Evolutionary conservation across 179 eudicot genomes (phyloP).

Genomic region (Spergularia azorica): DNA sequence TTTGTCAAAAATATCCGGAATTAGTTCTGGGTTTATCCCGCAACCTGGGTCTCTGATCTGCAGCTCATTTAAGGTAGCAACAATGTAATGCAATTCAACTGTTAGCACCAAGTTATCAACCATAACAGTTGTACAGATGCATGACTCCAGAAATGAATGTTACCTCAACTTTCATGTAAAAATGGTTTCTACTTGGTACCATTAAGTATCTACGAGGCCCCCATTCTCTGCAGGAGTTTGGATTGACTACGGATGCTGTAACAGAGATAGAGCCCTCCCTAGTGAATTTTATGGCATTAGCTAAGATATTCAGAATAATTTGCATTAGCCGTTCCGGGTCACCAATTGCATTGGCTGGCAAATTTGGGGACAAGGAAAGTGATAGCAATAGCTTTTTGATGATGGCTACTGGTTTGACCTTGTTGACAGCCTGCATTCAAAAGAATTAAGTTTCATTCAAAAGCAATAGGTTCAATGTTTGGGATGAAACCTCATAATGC

Average conservation of each 20-base stretch:
- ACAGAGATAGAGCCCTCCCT: conserved; percentile 57
- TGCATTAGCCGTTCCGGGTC: conserved; percentile 65
- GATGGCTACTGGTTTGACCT: conserved; percentile 56
- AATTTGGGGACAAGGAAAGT: conserved; percentile 46
- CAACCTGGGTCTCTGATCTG: conserved; percentile 75
- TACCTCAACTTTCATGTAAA: conserved; percentile 67
- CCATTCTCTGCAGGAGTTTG: conserved; percentile 47
- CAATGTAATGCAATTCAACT: not conserved
- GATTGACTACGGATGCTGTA: conserved; percentile 46
- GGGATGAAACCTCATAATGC: not conserved
- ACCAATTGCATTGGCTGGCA: conserved; percentile 58
- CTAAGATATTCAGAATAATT: conserved; percentile 47
- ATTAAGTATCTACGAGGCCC: conserved; percentile 39
- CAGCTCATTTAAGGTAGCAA: conserved; percentile 10
- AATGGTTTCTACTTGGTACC: conserved; percentile 41
- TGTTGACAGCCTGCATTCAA: conserved; percentile 42
- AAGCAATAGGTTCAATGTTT: not conserved
- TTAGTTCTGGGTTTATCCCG: conserved; percentile 51
- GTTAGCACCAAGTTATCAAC: not conserved
- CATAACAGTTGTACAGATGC: not conserved
- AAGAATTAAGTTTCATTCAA: not conserved
- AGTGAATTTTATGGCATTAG: conserved; percentile 68
- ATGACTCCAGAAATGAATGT: not conserved
- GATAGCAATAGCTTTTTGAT: conserved; percentile 56
- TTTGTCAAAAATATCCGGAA: conserved; percentile 42